phyloP scores from a whole-genome alignment of 2,329 filamentous ascomycete genomes.

The Alternaria brassicicola region DNA sequence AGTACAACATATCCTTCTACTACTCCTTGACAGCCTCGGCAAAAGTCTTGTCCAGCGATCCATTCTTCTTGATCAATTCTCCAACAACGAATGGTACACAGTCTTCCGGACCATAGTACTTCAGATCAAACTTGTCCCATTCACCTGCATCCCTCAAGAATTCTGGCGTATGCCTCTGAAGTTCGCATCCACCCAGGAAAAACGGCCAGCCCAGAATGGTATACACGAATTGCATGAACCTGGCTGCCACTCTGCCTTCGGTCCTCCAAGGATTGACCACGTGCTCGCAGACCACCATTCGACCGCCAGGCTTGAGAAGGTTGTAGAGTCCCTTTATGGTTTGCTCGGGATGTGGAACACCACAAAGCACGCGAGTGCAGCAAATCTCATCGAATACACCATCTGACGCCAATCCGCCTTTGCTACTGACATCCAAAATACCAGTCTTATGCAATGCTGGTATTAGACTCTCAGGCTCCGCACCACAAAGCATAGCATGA shows the following conservation, averaged over 20 bases:
- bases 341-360: constrained; percentile 56
- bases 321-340: constrained; percentile 56
- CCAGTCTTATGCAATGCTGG: constrained; percentile 53
- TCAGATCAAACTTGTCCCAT: constrained; percentile 58
- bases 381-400: constrained; percentile 62
- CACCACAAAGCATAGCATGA: constrained; percentile 56
- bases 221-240: constrained; percentile 56
- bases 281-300: constrained; percentile 63
- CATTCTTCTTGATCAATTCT: constrained; percentile 43
- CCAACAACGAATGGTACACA: constrained; percentile 47
- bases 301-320: constrained; percentile 61
- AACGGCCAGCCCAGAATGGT: constrained; percentile 57
- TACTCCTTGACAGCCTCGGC: constrained; percentile 29
- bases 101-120: constrained; percentile 42
- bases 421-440: constrained; percentile 39
- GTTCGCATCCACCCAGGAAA: constrained; percentile 59
- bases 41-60: constrained; percentile 24
- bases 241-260: constrained; percentile 54
- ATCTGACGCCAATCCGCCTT: constrained; percentile 28
- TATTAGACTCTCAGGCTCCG: constrained; percentile 55
- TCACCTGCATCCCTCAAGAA: constrained; percentile 54
- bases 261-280: constrained; percentile 59
- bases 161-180: constrained; percentile 57
- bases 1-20: background rate
- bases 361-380: constrained; percentile 61